Evolutionary conservation across 2,329 filamentous ascomycete species (phyloP).

Genomic region (Epichloe coenophiala): DNA sequence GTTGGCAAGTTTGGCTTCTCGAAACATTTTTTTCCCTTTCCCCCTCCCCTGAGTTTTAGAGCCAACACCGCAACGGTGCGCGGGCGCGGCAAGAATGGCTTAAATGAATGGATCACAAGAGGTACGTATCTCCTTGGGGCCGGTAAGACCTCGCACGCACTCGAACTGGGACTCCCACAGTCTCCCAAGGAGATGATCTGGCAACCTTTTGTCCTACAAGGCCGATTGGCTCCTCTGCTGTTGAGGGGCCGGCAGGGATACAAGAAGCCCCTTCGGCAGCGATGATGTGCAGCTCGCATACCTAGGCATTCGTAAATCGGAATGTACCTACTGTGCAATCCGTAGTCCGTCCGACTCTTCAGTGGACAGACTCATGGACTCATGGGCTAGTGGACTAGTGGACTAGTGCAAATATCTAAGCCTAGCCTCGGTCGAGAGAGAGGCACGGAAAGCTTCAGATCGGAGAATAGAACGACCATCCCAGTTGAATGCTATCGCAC

Average conservation of each 20-base stretch:
- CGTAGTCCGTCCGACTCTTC: no score
- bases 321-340: not conserved
- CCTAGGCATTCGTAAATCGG: not conserved
- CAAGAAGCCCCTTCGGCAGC: not conserved
- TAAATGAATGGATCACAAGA: not conserved
- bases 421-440: not conserved
- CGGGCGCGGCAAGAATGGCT: not conserved
- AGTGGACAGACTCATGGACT: not conserved
- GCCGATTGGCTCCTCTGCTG: not conserved
- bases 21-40: not conserved
- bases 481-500: not conserved
- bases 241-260: not conserved
- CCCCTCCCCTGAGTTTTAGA: not conserved
- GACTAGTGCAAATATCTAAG: not conserved
- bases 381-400: not conserved
- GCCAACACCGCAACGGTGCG: not conserved
- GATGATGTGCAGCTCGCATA: not conserved
- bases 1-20: not conserved
- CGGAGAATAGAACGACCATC: conserved; percentile 3
- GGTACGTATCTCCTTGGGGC: not conserved
- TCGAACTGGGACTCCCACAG: no score
- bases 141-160: no score
- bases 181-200: not conserved
- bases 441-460: not conserved
- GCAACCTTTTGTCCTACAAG: not conserved